A percentile compares a stretch with the other conserved stretches of the same genome.
Evolutionary conservation across 495 filamentous ascomycete species (phyloP).

Genomic region (Immersiella caudata): DNA sequence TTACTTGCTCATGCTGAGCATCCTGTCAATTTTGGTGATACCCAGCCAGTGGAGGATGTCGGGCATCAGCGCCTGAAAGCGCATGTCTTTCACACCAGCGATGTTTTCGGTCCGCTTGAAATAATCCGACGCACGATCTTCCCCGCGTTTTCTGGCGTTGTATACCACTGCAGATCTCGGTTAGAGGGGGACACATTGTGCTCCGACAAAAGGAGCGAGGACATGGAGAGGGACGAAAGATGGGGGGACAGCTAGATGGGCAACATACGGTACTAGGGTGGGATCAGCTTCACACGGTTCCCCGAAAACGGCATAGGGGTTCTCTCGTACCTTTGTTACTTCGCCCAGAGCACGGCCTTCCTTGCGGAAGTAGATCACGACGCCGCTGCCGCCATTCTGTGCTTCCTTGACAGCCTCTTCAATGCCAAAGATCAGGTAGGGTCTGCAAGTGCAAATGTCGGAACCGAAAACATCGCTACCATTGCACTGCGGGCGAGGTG

Average conservation of each 20-base stretch:
- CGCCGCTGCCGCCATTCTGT: constrained; percentile 89
- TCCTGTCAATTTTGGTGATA: constrained; percentile 97
- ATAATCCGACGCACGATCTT: constrained; percentile 92
- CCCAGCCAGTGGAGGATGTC: constrained; percentile 98
- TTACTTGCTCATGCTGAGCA: constrained; percentile 98
- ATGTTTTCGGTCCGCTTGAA: constrained; percentile 97
- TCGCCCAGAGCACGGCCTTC: constrained; percentile 95
- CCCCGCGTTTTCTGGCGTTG: constrained; percentile 86
- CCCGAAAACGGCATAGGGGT: constrained; percentile 11
- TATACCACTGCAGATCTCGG: constrained; percentile 68
- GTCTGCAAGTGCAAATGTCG: constrained; percentile 97
- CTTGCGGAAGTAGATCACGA: constrained; percentile 99
- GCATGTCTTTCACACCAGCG: constrained; percentile 96
- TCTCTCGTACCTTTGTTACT: constrained; percentile 78
- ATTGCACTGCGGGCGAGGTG: constrained; percentile 63
- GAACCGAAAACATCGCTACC: constrained; percentile 98
- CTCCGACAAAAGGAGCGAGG: constrained; percentile 13
- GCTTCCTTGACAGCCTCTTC: constrained; percentile 96
- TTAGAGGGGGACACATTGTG: constrained; percentile 36
- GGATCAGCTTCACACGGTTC: constrained; percentile 28
- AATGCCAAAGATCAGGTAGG: constrained; percentile 95
- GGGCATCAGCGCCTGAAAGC: constrained; percentile 99
- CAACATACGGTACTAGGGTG: constrained; percentile 51
- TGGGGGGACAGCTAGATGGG: constrained; percentile 9
- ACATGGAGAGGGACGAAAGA: neutral